These are phyloP conservation scores for Mayamaea pseudoterrestris DNA, from an alignment of 108 stramenopile species.

Conservation along the genomic window DNA sequence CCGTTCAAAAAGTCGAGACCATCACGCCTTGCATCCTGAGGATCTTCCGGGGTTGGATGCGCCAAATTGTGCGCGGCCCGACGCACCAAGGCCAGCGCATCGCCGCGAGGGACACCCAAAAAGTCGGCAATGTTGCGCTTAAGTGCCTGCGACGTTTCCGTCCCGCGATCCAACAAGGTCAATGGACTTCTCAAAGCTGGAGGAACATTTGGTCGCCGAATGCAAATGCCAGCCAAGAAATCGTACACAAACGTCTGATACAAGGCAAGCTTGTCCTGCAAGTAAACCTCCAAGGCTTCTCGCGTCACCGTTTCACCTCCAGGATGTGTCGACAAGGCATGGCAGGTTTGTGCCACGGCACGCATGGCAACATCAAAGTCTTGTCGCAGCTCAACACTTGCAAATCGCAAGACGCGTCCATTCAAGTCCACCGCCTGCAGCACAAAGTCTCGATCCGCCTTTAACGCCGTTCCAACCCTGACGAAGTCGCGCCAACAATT, in stretches of 20 bases:
- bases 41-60: background rate
- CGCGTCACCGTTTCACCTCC: too few species aligned
- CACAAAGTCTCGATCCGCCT: constrained; percentile 11
- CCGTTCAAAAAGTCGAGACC: too few species aligned
- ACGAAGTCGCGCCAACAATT: constrained; percentile 15
- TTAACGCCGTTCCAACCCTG: constrained; percentile 13
- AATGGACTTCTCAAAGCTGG: constrained; percentile 6
- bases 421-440: constrained; percentile 13
- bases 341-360: constrained; percentile 14
- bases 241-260: constrained; percentile 14
- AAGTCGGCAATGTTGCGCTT: constrained; percentile 20
- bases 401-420: constrained; percentile 14
- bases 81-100: constrained; percentile 10
- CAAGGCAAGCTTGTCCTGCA: constrained; percentile 8
- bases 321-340: background rate
- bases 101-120: constrained; percentile 17
- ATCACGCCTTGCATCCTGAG: too few species aligned
- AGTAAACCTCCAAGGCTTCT: too few species aligned
- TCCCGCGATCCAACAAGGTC: constrained; percentile 20
- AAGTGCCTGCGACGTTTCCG: constrained; percentile 25
- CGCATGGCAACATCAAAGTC: constrained; percentile 9
- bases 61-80: constrained; percentile 6
- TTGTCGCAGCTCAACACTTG: constrained; percentile 7
- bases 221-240: constrained; percentile 22
- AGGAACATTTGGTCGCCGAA: constrained; percentile 4